A percentile compares a stretch with the other conserved stretches of the same genome.
These are phyloP conservation scores for Aureobasidium sp. DNA, from an alignment of 2,329 filamentous ascomycete genomes.

Conservation along the genomic window DNA sequence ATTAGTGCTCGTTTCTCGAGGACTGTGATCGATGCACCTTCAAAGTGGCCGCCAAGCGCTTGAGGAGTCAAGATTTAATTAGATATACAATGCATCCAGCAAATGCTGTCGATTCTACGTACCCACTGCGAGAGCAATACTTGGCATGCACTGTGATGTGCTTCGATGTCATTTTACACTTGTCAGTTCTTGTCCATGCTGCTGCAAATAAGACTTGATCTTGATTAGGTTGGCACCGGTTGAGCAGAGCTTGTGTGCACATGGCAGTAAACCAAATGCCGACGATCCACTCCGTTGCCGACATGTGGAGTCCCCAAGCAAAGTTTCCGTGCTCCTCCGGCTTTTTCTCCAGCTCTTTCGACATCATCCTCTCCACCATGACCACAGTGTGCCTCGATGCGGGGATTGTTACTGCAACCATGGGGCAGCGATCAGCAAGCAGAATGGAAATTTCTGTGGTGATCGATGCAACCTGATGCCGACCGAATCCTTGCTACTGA, in stretches of 20 bases:
- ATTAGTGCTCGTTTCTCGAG: conserved; percentile 45
- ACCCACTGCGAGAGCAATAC: neutral
- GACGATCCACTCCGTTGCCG: neutral
- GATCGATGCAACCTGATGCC: conserved; percentile 2
- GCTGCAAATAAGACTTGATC: neutral
- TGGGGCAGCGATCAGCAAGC: conserved; percentile 1
- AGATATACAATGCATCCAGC: neutral
- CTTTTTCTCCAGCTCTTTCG: conserved; percentile 8
- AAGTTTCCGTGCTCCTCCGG: neutral
- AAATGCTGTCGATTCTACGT: neutral
- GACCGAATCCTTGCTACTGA: neutral
- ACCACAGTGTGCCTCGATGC: conserved; percentile 1
- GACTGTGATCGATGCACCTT: conserved; percentile 42
- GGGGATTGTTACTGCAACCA: neutral
- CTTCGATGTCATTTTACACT: neutral
- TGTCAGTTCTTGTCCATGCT: neutral
- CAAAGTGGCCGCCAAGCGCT: conserved; percentile 30
- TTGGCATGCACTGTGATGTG: neutral
- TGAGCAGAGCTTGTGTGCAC: neutral
- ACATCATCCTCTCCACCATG: conserved; percentile 15
- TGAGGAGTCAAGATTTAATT: neutral
- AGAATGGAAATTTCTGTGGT: neutral
- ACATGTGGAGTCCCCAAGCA: neutral
- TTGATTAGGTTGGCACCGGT: neutral
- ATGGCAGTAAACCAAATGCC: neutral